These are phyloP conservation scores for Fusarium nematophilum DNA, from an alignment of 2,329 filamentous ascomycete genomes.

Conservation along the genomic window DNA sequence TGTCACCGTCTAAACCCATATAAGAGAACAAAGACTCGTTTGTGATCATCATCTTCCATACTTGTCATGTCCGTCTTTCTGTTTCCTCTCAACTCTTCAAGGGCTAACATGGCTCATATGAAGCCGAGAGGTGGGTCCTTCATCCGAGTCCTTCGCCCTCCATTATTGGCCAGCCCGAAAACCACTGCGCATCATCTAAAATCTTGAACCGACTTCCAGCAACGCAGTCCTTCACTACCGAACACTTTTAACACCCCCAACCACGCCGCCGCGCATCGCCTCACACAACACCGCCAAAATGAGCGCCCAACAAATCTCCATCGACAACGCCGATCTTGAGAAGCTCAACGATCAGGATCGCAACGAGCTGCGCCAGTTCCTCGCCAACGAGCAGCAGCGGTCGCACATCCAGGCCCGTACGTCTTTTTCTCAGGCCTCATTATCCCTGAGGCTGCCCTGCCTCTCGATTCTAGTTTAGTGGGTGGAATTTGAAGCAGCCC, in stretches of 20 bases:
- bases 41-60: too few relatives aligned
- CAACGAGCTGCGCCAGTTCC: slow-evolving; percentile 86
- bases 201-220: slow-evolving; percentile 29
- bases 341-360: slow-evolving; percentile 86
- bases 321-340: slow-evolving; percentile 72
- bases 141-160: neutral
- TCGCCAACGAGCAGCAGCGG: slow-evolving; percentile 87
- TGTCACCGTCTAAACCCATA: too few relatives aligned
- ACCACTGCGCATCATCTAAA: slow-evolving; percentile 34
- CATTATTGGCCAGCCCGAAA: slow-evolving; percentile 29
- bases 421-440: slow-evolving; percentile 47
- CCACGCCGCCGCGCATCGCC: neutral
- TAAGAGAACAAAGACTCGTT: too few relatives aligned
- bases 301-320: slow-evolving; percentile 50
- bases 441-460: neutral
- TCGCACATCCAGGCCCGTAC: slow-evolving; percentile 72
- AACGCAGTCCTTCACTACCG: slow-evolving; percentile 9
- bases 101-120: neutral
- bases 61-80: too few relatives aligned
- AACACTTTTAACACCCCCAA: slow-evolving; percentile 18
- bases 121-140: slow-evolving; percentile 18
- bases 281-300: slow-evolving; percentile 40
- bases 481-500: too few relatives aligned
- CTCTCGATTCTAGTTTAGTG: too few relatives aligned
- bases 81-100: too few relatives aligned